A percentile compares a stretch with the other conserved stretches of the same genome.
Evolutionary conservation across 163 green algal species (phyloP).

Genomic region (Chlamydomonas reinhardtii): DNA sequence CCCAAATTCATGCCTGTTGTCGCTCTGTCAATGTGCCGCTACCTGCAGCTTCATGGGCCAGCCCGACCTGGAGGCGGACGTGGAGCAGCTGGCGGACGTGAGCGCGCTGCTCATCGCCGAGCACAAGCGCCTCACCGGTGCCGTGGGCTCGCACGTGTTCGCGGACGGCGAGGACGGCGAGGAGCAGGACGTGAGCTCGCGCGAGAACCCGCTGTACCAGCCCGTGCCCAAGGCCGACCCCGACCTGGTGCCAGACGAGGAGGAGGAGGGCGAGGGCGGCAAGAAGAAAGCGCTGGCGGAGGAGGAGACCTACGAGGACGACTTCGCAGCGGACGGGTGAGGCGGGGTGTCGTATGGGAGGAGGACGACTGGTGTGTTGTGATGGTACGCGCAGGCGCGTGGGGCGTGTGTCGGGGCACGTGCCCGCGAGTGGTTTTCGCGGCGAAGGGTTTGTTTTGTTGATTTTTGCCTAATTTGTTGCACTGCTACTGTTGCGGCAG

Average conservation of each 20-base stretch:
- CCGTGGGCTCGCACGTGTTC: not conserved
- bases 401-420: not conserved
- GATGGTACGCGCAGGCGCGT: too few relatives aligned
- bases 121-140: slow-evolving; percentile 44
- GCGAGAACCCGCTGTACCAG: slow-evolving; percentile 36
- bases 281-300: not conserved
- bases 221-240: slow-evolving; percentile 19
- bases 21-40: too few relatives aligned
- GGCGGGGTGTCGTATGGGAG: not conserved
- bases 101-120: slow-evolving; percentile 29
- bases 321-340: slow-evolving; percentile 14
- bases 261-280: not conserved
- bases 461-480: too few relatives aligned
- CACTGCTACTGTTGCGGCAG: too few relatives aligned
- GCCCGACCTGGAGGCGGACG: slow-evolving; percentile 40
- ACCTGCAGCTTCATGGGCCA: slow-evolving; percentile 39
- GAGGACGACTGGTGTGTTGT: not conserved
- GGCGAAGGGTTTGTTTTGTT: not conserved
- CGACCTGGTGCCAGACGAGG: slow-evolving; percentile 23
- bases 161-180: not conserved
- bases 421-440: too few relatives aligned
- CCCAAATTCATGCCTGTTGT: too few relatives aligned
- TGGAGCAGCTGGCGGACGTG: slow-evolving; percentile 40
- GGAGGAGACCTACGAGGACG: slow-evolving; percentile 13
- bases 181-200: slow-evolving; percentile 25